Evolutionary conservation across 2,329 filamentous ascomycete genomes (phyloP).

Genomic region (Fusarium tricinctum): DNA sequence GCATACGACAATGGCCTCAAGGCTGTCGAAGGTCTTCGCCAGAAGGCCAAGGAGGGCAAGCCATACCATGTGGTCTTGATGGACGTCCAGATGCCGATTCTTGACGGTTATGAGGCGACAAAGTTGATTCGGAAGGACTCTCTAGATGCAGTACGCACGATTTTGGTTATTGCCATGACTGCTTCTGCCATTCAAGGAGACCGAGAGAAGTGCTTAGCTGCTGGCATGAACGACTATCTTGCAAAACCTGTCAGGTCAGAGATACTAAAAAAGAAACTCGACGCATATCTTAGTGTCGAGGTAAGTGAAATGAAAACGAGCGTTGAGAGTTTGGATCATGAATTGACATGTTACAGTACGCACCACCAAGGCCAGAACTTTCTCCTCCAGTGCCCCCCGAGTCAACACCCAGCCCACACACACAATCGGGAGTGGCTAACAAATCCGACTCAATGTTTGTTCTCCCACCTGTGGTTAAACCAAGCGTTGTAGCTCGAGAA

Average conservation of each 20-base stretch:
- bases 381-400: conserved; percentile 9
- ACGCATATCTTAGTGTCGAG: conserved; percentile 64
- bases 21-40: conserved; percentile 86
- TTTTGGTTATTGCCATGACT: conserved; percentile 98
- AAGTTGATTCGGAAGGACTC: conserved; percentile 83
- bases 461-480: conserved; percentile 20
- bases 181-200: conserved; percentile 95
- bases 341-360: conserved; percentile 35
- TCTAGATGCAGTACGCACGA: conserved; percentile 80
- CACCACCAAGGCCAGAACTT: conserved; percentile 27
- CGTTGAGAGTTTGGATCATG: not conserved
- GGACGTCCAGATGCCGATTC: conserved; percentile 96
- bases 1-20: conserved; percentile 92
- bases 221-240: conserved; percentile 97
- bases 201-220: conserved; percentile 93
- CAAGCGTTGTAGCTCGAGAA: conserved; percentile 10
- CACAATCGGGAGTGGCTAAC: conserved; percentile 15
- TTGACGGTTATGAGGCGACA: conserved; percentile 94
- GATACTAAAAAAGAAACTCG: conserved; percentile 85
- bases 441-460: conserved; percentile 26
- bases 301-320: conserved; percentile 38
- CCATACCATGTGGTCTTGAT: conserved; percentile 94
- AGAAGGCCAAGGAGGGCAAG: conserved; percentile 75
- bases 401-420: conserved; percentile 22
- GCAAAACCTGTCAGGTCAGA: conserved; percentile 95